Percentiles rank a stretch among this genome's conserved stretches.
Conservation (phyloP, 2,329 filamentous ascomycete species). For the Fusarium xyrophilum region DNA sequence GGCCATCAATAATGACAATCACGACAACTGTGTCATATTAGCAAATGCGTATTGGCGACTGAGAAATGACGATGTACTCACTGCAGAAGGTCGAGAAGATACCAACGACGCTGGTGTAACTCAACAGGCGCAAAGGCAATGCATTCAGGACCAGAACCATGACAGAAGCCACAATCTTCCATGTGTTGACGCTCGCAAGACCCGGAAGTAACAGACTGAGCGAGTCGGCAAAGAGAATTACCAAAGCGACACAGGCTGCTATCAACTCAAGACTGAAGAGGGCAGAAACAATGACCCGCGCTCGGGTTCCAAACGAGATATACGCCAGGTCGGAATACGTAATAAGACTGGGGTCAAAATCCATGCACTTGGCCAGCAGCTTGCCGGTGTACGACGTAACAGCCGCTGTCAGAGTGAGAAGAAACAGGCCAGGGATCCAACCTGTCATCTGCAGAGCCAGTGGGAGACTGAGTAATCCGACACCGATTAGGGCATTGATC, state of each 20-base stretch:
- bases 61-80: slow-evolving; percentile 56
- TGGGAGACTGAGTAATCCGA: slow-evolving; percentile 87
- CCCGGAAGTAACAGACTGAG: slow-evolving; percentile 79
- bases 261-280: slow-evolving; percentile 88
- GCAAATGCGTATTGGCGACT: background rate
- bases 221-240: slow-evolving; percentile 93
- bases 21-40: slow-evolving; percentile 68
- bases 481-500: slow-evolving; percentile 89
- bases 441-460: slow-evolving; percentile 87
- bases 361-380: slow-evolving; percentile 85
- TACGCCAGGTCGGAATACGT: slow-evolving; percentile 95
- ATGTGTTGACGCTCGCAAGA: slow-evolving; percentile 68
- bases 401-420: slow-evolving; percentile 75
- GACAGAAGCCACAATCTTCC: slow-evolving; percentile 85
- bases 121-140: slow-evolving; percentile 80
- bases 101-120: slow-evolving; percentile 91
- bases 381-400: slow-evolving; percentile 87
- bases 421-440: slow-evolving; percentile 81
- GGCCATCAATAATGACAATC: slow-evolving; percentile 84
- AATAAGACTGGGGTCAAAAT: slow-evolving; percentile 82
- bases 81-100: slow-evolving; percentile 88
- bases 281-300: slow-evolving; percentile 80
- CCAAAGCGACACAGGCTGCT: slow-evolving; percentile 85
- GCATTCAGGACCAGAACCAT: slow-evolving; percentile 84
- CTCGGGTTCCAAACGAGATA: slow-evolving; percentile 84